Evolutionary conservation across 148 eudicot genomes (phyloP), one percentile per base, ranked within the genome.

Genomic region (Amaranthus palmeri): DNA sequence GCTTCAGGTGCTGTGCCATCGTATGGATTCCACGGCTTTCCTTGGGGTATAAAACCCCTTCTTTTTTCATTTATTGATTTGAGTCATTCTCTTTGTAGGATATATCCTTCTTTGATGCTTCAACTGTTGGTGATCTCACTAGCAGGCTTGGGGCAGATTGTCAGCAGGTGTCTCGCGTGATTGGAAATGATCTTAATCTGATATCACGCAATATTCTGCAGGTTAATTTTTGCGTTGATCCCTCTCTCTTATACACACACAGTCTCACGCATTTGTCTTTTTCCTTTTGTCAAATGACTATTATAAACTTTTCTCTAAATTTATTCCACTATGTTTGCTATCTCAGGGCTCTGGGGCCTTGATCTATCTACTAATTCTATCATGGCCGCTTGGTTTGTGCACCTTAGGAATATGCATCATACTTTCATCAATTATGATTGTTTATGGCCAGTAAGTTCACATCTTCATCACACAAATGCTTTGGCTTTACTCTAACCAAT

Each of bases 71-170:
- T 8, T 41, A 13, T 43, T 65, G 48, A 58, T 60, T 11, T n/a
- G 49, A 40, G 54, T 41, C 44, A 9, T 73, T 68, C 49, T 77
- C 42, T 47, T 75, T 82, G 80, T 74, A 95, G 99, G 99, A 95
- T 75, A 89, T 91, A 71, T 84, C 88, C 42, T 95, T 91, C 85
- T 95, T 95, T 61, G 97, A 95, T 84, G 68, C 83, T 54, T 83
- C 88, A 78, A 91, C 97, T 61, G 93, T 95, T 78, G 99, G 99
- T 78, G 96, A 86, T 74, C 90, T 95, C 83, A 95, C 99, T 11
- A 95, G 99, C 81, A 89, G 98, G 85, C 93, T 95, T 67, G 97
- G 99, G 75, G 92, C 99, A 76, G 99, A 95, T 82, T 95, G 99
- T 82, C 97, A 91, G 86, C 99, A 95, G 80, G 99, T 95, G 75